Evolutionary conservation across 257 asterid genomes (phyloP), one percentile per base, ranked within the genome.

Genomic region (Verbena officinalis): DNA sequence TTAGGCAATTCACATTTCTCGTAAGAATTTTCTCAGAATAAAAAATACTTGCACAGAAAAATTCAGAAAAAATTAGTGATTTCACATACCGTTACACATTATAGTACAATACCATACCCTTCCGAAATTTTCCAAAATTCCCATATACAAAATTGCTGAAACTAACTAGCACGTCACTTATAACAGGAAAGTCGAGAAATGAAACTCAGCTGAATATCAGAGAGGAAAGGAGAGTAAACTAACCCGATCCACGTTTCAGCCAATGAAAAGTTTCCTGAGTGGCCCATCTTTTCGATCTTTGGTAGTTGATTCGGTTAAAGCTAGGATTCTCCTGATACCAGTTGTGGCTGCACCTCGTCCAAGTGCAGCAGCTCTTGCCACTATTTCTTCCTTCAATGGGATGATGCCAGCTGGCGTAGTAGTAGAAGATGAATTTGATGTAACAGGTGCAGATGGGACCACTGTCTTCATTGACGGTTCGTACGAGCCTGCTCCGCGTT

Each of bases 331-430:
- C 69, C 91, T 84, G 57, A 94, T 83, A 38, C 97, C 97, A 10
- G 94, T 94, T 0, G 99, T 88, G 71, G 97, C 95, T 9, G 97
- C 97, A 23, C 96, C 99, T 83, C 97, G 80, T 14, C 99, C 97
- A 2, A 94, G 95, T 22, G 97, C 99, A 45, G 97, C 96, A 46
- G 99, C 99, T 77, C 99, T 80, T 27, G 97, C 86, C 43, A 94
- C 89, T 50, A 94, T 83, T 78, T 94, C 97, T 75, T 94, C 99
- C 74, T 87, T 86, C 70, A 88, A 68, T 9, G 86, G 83, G 63
- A 90, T 81, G 65, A 76, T 77, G 40, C 83, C 95, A 69, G 87
- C 80, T 20, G 95, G 77, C 38, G 86, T 62, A 17, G 83, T 39
- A n/a, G 86, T 62, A 17, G 83, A 44, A n/a, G 83, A 44, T 57